A percentile compares a stretch with the other conserved stretches of the same genome.
Conservation (phyloP, 2,329 filamentous ascomycete genomes). For the Epichloe typhina region DNA sequence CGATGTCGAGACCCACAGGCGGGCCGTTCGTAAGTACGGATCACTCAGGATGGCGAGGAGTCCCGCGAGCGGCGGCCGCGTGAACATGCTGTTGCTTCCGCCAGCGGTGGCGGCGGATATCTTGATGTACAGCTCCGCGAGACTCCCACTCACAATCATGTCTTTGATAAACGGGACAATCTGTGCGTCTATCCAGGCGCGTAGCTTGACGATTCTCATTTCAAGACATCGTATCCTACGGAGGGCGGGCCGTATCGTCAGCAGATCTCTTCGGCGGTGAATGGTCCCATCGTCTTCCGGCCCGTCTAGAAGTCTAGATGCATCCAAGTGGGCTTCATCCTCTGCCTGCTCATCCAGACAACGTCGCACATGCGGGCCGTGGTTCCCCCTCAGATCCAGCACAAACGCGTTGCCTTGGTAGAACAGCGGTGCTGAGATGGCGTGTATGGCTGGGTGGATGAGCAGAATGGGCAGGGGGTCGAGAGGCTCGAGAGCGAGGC, state of each 20-base stretch:
- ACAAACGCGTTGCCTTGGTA: conserved; percentile 20
- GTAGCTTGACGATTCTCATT: conserved; percentile 17
- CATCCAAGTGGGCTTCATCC: not conserved
- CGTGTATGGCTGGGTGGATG: conserved; percentile 19
- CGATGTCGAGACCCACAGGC: conserved; percentile 22
- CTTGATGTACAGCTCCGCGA: conserved; percentile 13
- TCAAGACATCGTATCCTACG: conserved; percentile 16
- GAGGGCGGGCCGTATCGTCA: conserved; percentile 13
- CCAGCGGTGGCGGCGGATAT: not conserved
- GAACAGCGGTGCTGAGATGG: conserved; percentile 18
- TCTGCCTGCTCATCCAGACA: conserved; percentile 11
- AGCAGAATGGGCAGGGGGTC: conserved; percentile 18
- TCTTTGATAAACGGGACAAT: conserved; percentile 18
- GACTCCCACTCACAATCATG: conserved; percentile 18
- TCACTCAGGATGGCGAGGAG: conserved; percentile 30
- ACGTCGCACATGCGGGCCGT: conserved; percentile 16
- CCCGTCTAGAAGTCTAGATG: not conserved
- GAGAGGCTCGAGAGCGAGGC: conserved; percentile 9
- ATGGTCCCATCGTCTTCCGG: conserved; percentile 7
- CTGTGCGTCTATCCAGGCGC: conserved; percentile 18
- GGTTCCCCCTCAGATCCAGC: conserved; percentile 15
- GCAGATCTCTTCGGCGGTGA: conserved; percentile 6
- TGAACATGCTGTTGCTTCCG: conserved; percentile 8
- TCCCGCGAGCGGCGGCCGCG: conserved; percentile 18
- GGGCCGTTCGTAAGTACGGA: conserved; percentile 28